Evolutionary conservation across 2,329 filamentous ascomycete species (phyloP), one percentile per base, ranked within the genome.

Genomic region (Fusarium devonianum): DNA sequence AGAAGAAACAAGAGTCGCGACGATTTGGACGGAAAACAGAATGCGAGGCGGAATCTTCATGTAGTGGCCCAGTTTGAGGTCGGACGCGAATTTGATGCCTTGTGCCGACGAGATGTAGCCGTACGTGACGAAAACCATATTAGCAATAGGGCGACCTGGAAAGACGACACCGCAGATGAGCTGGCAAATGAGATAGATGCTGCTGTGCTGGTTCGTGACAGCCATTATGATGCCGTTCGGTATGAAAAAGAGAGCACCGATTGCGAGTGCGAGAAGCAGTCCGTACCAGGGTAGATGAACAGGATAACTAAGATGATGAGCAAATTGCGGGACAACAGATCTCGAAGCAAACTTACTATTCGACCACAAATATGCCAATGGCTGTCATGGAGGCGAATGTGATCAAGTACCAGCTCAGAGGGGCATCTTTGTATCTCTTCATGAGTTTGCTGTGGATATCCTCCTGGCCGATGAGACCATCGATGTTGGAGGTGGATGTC

Each of bases 151-250:
- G 1, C 88, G 86, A 19, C 91, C 91, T 1, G 90, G 90, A 68
- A 95, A 95, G 12, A 91, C 78, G 39, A 83, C 85, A 43, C 91
- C 91, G 56, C 89, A 93, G 57, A 94, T 86, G 48, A 95, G 81
- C 71, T 94, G 90, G 69, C 90, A 93, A 63, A 94, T 89, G 25
- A 94, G 80, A 69, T 93, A 94, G 59, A 93, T 90, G 69, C 87
- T 90, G 71, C 86, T 90, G 70, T 94, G 89, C 68, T 93, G 90
- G 69, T 94, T 95, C 8, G 91, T 95, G 60, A 95, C 90, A 12
- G 90, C 91, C 89, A 94, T 95, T 64, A 96, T 89, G 67, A 95
- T 94, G 53, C 91, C 91, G 57, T 94, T 93, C 9, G 91, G 91
- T 50, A 96, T 90, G 74, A 95, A 95, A 53, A 95, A 87, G 44